phyloP scores from a whole-genome alignment of 2,329 filamentous ascomycete genomes.

The Hymenoscyphus linearis region DNA sequence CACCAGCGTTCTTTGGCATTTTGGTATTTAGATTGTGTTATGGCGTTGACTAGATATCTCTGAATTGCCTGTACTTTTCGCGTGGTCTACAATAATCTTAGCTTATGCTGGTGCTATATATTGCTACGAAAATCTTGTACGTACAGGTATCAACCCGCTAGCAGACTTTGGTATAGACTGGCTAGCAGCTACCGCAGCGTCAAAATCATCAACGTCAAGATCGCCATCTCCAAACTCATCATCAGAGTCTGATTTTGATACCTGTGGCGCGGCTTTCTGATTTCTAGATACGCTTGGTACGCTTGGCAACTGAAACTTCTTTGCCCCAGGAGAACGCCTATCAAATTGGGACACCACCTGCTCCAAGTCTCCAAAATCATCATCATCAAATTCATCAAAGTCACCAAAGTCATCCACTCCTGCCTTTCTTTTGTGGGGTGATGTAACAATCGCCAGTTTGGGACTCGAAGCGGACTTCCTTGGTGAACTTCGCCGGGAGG shows the following conservation, averaged over 20 bases:
- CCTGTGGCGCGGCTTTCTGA: neutral
- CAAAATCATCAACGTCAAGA: slow-evolving; percentile 65
- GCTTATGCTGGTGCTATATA: slow-evolving; percentile 35
- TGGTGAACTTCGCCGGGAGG: neutral
- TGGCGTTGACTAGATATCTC: slow-evolving; percentile 75
- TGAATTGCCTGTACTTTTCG: slow-evolving; percentile 71
- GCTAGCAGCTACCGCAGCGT: slow-evolving; percentile 67
- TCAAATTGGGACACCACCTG: slow-evolving; percentile 53
- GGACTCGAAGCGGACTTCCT: neutral
- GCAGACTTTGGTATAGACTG: slow-evolving; percentile 47
- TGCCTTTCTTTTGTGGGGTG: neutral
- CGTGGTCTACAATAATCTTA: slow-evolving; percentile 64
- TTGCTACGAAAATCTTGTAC: slow-evolving; percentile 38
- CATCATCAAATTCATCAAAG: slow-evolving; percentile 46
- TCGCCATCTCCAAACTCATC: slow-evolving; percentile 69
- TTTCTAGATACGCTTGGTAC: neutral
- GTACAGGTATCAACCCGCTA: slow-evolving; percentile 44
- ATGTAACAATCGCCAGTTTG: neutral
- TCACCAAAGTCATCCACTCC: slow-evolving; percentile 59
- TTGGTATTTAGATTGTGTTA: slow-evolving; percentile 63
- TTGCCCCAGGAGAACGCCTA: slow-evolving; percentile 26
- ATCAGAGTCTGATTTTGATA: slow-evolving; percentile 46
- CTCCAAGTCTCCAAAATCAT: slow-evolving; percentile 53
- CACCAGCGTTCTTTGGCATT: slow-evolving; percentile 54
- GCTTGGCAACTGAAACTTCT: neutral